Base-by-base conservation (phyloP, 345 rosid species). In the Orychophragmus violaceus region DNA sequence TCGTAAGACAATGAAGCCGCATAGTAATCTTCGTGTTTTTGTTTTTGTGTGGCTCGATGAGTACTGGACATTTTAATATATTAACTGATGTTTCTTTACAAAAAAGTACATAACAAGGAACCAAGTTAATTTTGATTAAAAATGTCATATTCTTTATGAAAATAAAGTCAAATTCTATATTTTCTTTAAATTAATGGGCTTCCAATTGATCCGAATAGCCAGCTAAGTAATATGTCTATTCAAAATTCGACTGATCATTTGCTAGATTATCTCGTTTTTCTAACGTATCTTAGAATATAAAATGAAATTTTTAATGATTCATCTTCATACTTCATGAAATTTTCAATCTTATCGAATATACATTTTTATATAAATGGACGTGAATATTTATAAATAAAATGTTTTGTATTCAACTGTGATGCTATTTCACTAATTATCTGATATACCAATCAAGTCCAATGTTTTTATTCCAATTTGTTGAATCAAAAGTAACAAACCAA, bases 41-140 rank as follows among this genome's bases (percentile, higher is more conserved):
- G n/a, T 59, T 50, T 48, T 45, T 52, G 35, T 14, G 66, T 50
- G 66, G 74, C 66, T 59, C 60, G 66, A 69, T 59, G 66, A 58
- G 28, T 33, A 33, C 4, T 50, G 8, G 10, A 50, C 60, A 36
- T 36, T 49, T 59, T 69, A 35, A 23, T 17, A 68, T 48, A 5
- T 59, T 14, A 13, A 46, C 5, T 24, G 23, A 27, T 21, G 23
- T 55, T 64, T 25, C 6, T 24, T 24, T 27, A 41, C 12, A 17
- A 5, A 22, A 54, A 37, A 28, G 35, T 11, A 59, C 51, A 36
- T 5, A 62, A 52, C 28, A 62, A 22, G 45, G 52, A 60, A 69
- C 57, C 57, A 48, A 17, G 3, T 12, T 14, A 46, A 46, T 46
- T 29, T 17, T 39, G 1, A 19, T 29, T 48, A 0, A 5, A 41